Conservation (phyloP, 352 stramenopile genomes). For the Hyphochytrium catenoides region DNA sequence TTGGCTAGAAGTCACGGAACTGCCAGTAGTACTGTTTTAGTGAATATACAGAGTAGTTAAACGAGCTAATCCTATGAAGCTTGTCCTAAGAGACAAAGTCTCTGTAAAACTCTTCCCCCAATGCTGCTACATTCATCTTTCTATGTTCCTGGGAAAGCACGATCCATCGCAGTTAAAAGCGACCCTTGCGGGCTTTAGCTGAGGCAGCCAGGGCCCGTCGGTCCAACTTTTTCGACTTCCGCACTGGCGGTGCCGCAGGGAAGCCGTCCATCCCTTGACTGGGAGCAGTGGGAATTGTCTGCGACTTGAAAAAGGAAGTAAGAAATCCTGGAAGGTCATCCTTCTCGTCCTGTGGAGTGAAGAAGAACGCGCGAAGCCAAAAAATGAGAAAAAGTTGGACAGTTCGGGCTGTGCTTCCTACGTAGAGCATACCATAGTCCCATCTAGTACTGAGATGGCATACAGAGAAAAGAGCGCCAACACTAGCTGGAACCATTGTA, state of each 20-base stretch:
- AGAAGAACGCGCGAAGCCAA: neutral
- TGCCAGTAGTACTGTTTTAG: too few species aligned
- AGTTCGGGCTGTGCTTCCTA: neutral
- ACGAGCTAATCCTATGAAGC: too few species aligned
- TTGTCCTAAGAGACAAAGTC: too few species aligned
- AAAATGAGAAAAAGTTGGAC: neutral
- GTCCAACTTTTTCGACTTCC: constrained; percentile 49
- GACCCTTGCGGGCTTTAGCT: constrained; percentile 31
- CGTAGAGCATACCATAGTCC: neutral
- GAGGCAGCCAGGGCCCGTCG: constrained; percentile 40
- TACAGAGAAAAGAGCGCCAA: constrained; percentile 56
- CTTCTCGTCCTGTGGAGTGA: constrained; percentile 22
- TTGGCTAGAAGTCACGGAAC: too few species aligned
- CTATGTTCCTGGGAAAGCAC: too few species aligned
- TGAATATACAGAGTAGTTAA: too few species aligned
- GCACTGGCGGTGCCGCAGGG: constrained; percentile 32
- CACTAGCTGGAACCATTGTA: constrained; percentile 54
- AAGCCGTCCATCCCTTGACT: too few species aligned
- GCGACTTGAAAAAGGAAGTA: constrained; percentile 32
- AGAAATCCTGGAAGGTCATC: constrained; percentile 28
- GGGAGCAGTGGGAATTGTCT: constrained; percentile 39
- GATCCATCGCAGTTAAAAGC: constrained; percentile 16
- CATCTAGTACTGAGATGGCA: constrained; percentile 55
- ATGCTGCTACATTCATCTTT: too few species aligned
- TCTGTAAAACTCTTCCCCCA: too few species aligned